Base-by-base conservation (phyloP, 2,329 filamentous ascomycete species). In the Ascochyta koolunga region DNA sequence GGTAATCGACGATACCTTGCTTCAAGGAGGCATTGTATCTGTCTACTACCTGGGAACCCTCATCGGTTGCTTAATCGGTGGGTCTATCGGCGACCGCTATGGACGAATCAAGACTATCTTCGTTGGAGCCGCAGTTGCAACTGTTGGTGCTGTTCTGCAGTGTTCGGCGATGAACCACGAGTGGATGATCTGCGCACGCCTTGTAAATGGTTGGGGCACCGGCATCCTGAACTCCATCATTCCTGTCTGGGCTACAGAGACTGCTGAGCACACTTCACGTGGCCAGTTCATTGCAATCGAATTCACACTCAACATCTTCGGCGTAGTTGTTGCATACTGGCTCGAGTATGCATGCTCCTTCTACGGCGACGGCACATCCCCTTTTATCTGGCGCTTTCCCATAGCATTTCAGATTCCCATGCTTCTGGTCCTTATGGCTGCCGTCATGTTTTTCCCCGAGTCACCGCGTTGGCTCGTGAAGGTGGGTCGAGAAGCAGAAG, bases 241-340 rank as follows among this genome's bases (percentile, higher is more conserved):
- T 0, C 88, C 88, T 0, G 86, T 89, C 3, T 90, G 86, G 86
- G 86, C 86, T 0, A 88, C 87, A 0, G 88, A 90, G 71, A 88
- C 85, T 0, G 84, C 86, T 0, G 83, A 87, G 33, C 85, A 89
- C 64, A 89, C 82, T 0, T 86, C 83, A 2, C 82, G 89, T 35
- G 89, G 89, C 5, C 81, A 86, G 41, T 89, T 89, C 58, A 84
- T 90, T 51, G 85, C 86, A 9, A 86, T 89, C 48, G 88, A 90
- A 64, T 90, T 91, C 58, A 90, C 87, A 0, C 72, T 90, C 8
- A 91, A 90, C 66, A 89, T 90, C 56, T 85, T 89, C 41, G 87
- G 87, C 64, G 86, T 89, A 0, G 83, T 86, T 18, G 78, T 86
- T 31, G 75, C 82, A 3, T 89, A 89, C 57, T 79, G 76, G 76